Base-by-base conservation (phyloP, 1,139 yeast species). In the Candida buenavistaensis region DNA sequence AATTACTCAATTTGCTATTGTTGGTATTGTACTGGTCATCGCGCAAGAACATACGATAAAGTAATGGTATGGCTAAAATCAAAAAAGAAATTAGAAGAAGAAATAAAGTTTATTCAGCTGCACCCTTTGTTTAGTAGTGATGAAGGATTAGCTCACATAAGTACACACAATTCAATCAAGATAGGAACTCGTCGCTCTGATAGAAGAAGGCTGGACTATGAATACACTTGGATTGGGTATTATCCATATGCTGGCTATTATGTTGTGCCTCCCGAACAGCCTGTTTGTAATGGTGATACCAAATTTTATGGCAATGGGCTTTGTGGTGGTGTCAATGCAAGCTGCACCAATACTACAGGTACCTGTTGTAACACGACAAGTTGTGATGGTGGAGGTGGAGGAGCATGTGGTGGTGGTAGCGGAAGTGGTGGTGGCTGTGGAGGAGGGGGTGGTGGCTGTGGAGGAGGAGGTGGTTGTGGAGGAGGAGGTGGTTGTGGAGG, bases 1-100 rank as follows among this genome's bases (percentile, higher is more conserved):
- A 41, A 41, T 6, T 50, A 47, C 29, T 33, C 38, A 4, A 33
- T 46, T 13, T 52, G 57, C 30, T 43, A 38, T 28, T 52, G 57
- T 35, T 27, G 33, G 21, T 40, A 35, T 20, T 52, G 57, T 36
- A 27, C 25, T 10, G 22, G n/a, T 9, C 3, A 9, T 4, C 22
- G 22, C 4, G 22, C 6, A 9, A 20, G n/a, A 9, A 20, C 9
- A 20, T 9, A 3, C n/a, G 22, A 20, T 9, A 20, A 20, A 6
- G 6, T 20, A 9, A 20, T 4, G 6, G n/a, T 4, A 3, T 20
- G 9, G 3, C n/a, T 20, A 4, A 20, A 20, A 20, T 20, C 22
- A 20, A 20, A 6, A 3, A 20, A 6, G n/a, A 9, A 10, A 9
- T 10, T 4, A 3, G 22, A 20, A 4, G n/a, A 20, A 11, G 6